These are phyloP conservation scores for Fusarium veterinarium DNA, from an alignment of 2,329 filamentous ascomycete genomes.

Conservation along the genomic window DNA sequence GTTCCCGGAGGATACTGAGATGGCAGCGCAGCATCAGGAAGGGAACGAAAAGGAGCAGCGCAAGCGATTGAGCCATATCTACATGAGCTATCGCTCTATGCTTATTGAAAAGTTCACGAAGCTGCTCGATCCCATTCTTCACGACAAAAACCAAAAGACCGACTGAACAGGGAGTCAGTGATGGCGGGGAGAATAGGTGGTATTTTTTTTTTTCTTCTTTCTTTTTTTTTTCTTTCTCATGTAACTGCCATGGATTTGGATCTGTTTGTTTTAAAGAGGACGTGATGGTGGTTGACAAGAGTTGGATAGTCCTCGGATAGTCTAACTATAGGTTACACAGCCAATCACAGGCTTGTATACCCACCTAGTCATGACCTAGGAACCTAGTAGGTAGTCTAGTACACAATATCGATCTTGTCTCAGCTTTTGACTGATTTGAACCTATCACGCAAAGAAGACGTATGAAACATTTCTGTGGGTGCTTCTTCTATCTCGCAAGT, in stretches of 20 bases:
- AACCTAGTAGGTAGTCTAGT: background rate
- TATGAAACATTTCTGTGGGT: background rate
- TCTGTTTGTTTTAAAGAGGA: background rate
- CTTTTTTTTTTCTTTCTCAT: background rate
- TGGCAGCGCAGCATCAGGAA: background rate
- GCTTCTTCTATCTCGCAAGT: background rate
- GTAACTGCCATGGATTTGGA: background rate
- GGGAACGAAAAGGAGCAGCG: conserved; percentile 13
- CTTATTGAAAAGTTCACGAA: background rate
- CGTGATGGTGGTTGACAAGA: background rate
- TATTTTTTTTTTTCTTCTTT: background rate
- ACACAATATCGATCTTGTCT: background rate
- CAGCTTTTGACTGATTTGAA: background rate
- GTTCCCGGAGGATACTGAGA: background rate
- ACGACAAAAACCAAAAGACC: background rate
- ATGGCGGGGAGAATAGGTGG: background rate
- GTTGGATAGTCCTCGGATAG: background rate
- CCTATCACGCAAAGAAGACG: background rate
- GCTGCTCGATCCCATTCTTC: conserved; percentile 19
- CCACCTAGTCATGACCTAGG: background rate
- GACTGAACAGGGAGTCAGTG: background rate
- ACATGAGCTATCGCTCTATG: conserved; percentile 21
- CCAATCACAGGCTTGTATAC: conserved; percentile 4
- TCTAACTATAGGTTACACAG: background rate
- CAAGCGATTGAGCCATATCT: conserved; percentile 1